These are phyloP conservation scores for Fusarium dimerum DNA, from an alignment of 2,329 filamentous ascomycete genomes.

Conservation along the genomic window DNA sequence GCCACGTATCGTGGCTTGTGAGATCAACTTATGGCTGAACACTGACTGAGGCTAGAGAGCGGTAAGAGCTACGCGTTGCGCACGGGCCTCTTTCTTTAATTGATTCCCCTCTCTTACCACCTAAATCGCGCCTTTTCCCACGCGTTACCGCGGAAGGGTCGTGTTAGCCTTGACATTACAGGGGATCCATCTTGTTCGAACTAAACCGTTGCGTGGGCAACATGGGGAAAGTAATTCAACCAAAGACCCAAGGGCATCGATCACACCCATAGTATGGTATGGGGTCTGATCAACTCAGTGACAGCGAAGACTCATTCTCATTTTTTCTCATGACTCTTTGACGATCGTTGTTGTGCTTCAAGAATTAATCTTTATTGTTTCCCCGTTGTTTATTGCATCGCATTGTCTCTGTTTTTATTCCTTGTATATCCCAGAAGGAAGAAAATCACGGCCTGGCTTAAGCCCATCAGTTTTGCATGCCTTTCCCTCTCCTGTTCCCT, in stretches of 20 bases:
- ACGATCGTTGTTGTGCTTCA: not conserved
- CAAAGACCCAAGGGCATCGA: not conserved
- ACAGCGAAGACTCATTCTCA: no score
- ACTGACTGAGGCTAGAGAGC: not conserved
- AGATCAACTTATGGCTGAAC: not conserved
- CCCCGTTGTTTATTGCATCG: slow-evolving; percentile 1
- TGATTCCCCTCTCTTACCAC: slow-evolving; percentile 21
- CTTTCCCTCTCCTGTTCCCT: slow-evolving; percentile 17
- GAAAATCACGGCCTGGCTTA: no score
- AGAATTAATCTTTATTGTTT: not conserved
- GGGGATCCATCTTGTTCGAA: not conserved
- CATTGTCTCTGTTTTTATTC: slow-evolving; percentile 3
- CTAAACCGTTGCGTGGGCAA: not conserved
- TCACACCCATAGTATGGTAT: no score
- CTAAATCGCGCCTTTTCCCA: slow-evolving; percentile 16
- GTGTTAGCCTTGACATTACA: slow-evolving; percentile 11
- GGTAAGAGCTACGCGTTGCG: not conserved
- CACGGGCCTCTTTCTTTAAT: slow-evolving; percentile 19
- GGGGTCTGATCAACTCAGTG: no score
- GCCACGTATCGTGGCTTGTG: not conserved
- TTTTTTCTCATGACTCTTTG: not conserved
- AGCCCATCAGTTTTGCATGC: slow-evolving; percentile 22
- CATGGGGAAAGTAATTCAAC: not conserved
- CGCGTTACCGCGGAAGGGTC: slow-evolving; percentile 27
- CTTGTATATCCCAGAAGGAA: not conserved